Conservation (phyloP, 768 basidiomycete species). For the Cystofilobasidium ferigula region DNA sequence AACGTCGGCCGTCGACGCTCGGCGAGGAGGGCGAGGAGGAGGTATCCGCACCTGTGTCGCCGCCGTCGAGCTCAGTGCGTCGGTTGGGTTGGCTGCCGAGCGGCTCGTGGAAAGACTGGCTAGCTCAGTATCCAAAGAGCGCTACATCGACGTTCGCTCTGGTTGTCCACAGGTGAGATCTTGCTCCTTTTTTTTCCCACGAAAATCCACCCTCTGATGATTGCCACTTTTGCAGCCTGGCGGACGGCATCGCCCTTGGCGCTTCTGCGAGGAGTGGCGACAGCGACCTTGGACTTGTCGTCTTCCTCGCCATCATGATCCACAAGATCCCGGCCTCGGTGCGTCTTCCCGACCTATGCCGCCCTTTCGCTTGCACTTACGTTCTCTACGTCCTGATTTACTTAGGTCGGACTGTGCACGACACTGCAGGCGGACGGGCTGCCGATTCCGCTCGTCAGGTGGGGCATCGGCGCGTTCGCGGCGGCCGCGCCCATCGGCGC, state of each 20-base stretch:
- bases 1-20: conserved; percentile 38
- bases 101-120: background rate
- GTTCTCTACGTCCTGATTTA: background rate
- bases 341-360: background rate
- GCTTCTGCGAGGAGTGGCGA: conserved; percentile 43
- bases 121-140: background rate
- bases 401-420: conserved; percentile 62
- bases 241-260: conserved; percentile 86
- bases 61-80: background rate
- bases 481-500: conserved; percentile 75
- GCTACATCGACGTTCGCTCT: conserved; percentile 61
- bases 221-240: conserved; percentile 43
- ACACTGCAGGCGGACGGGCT: conserved; percentile 70
- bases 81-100: background rate
- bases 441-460: conserved; percentile 56
- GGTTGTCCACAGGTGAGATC: conserved; percentile 49
- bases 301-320: conserved; percentile 80
- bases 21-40: background rate
- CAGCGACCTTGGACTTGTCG: conserved; percentile 57
- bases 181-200: background rate
- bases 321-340: conserved; percentile 55
- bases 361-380: background rate
- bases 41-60: background rate
- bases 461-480: conserved; percentile 65
- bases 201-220: background rate